These are phyloP conservation scores for Limnanthes douglasii DNA, from an alignment of 345 rosid species.

Conservation along the genomic window DNA sequence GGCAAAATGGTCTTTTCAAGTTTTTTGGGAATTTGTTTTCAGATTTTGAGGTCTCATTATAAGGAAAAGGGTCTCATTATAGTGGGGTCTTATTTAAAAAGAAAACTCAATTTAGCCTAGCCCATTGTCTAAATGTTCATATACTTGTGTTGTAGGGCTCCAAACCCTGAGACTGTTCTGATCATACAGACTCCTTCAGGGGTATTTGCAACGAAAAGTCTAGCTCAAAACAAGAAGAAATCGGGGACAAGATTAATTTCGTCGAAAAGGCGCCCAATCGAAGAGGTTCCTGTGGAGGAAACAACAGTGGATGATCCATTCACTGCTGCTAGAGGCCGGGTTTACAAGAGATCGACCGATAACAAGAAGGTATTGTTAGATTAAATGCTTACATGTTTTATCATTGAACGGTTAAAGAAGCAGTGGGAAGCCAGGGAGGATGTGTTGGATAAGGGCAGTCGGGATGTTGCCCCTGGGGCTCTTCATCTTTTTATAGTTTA, in stretches of 20 bases:
- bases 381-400: no score
- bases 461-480: no score
- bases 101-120: no score
- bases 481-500: no score
- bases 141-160: constrained; percentile 25
- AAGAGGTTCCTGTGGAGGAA: constrained; percentile 27
- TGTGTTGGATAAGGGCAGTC: no score
- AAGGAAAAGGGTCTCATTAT: no score
- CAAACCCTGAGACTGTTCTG: constrained; percentile 49
- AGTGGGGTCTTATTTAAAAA: no score
- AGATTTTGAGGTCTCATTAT: no score
- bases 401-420: no score
- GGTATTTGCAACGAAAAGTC: constrained; percentile 51
- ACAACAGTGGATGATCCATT: constrained; percentile 28
- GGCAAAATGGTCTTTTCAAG: no score
- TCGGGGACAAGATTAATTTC: constrained; percentile 60
- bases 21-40: no score
- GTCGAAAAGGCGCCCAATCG: constrained; percentile 23
- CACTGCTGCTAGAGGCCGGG: constrained; percentile 68
- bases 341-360: constrained; percentile 25
- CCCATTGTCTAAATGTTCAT: not conserved
- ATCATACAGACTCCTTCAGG: constrained; percentile 48
- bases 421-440: no score
- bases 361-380: constrained; percentile 44
- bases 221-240: constrained; percentile 29